Percentiles rank a stretch among this genome's conserved stretches.
Conservation (phyloP, 2,329 filamentous ascomycete genomes). For the Colletotrichum tropicicola region DNA sequence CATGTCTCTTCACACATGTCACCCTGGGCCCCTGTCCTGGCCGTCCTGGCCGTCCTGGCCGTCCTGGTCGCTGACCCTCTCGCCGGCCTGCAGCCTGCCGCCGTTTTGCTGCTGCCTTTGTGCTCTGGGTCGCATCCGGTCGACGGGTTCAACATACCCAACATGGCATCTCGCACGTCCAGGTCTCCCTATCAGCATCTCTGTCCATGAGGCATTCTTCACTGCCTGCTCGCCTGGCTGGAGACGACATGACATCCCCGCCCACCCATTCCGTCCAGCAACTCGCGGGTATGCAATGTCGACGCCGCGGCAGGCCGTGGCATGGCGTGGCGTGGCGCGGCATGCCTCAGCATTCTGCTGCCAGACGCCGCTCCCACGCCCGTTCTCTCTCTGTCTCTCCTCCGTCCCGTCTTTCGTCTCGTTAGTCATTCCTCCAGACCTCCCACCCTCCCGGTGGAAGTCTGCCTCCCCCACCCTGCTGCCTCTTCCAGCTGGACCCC, state of each 20-base stretch:
- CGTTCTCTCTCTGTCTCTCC: not conserved
- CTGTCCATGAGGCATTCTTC: not conserved
- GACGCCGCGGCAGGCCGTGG: slow-evolving; percentile 12
- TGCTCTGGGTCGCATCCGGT: too few relatives aligned
- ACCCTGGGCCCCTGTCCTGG: too few relatives aligned
- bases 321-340: slow-evolving; percentile 24
- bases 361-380: not conserved
- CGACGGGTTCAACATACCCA: too few relatives aligned
- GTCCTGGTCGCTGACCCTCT: too few relatives aligned
- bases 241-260: not conserved
- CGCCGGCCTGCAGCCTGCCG: too few relatives aligned
- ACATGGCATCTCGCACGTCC: not conserved
- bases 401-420: slow-evolving; percentile 7
- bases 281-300: slow-evolving; percentile 21
- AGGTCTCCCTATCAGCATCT: too few relatives aligned
- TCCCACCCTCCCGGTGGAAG: not conserved
- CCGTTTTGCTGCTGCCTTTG: too few relatives aligned
- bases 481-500: slow-evolving; percentile 16
- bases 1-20: too few relatives aligned
- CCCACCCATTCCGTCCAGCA: not conserved
- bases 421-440: slow-evolving; percentile 19
- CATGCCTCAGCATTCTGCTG: slow-evolving; percentile 17
- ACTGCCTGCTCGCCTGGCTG: not conserved
- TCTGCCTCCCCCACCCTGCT: not conserved
- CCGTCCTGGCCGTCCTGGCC: too few relatives aligned